Evolutionary conservation across 148 eudicot genomes (phyloP), one percentile per base, ranked within the genome.

Genomic region (Rhododendron ovatum): DNA sequence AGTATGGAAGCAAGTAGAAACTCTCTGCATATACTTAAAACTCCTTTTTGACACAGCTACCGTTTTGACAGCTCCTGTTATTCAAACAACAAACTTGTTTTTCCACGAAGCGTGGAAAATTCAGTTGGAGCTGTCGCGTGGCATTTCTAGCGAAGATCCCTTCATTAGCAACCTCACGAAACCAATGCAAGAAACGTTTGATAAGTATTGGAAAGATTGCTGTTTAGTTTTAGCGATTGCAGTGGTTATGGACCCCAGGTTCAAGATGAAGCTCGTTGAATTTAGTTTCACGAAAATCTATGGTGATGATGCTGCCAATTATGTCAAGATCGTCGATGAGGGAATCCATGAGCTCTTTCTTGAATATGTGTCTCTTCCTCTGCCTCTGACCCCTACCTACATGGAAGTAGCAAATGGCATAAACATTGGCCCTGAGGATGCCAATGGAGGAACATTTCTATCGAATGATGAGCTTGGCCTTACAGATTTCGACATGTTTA

Each of bases 191-290:
- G 94, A 91, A 61, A 93, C 87, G 83, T 96, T 96, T 61, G 94
- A 92, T 67, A 89, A 92, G 24, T 96, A 93, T 86, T 96, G 96
- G 96, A 93, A 90, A 78, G 92, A 88, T 69, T 90, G 94, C 82
- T 93, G 93, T 87, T 88, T 94, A 67, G 87, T 95, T 28, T 89
- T 96, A 39, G 98, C 98, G 22, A 90, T 93, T 79, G 95, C 98
- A 4, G 98, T 96, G 3, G 95, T 94, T 37, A 94, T 96, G 98
- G 98, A 96, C 85, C 98, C 98, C 5, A 84, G 98, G 75, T 96
- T 94, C 91, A 96, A 96, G 86, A 92, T 95, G 96, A 96, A 95
- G 86, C 96, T 96, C n/a, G 98, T 96, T 7, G 98, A 96, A 84
- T 96, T 96, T 87, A 96, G 98, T 82, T 95, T 96, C 88, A 84